Conservation (phyloP, 2,329 filamentous ascomycete genomes). For the Pestalotiopsis sp. region DNA sequence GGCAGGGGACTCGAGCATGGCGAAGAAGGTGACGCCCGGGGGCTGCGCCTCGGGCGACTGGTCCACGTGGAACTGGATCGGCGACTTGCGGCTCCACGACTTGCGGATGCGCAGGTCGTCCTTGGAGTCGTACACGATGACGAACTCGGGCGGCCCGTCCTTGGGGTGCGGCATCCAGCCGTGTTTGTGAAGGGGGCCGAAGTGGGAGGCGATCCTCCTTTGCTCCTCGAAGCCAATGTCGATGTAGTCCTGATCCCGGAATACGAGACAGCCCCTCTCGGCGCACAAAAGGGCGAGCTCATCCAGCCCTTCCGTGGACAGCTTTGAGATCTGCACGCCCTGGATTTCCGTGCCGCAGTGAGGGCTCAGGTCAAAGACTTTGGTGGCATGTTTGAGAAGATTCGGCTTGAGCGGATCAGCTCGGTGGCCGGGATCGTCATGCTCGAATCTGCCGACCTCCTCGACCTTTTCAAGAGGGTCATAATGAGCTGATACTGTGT, state of each 20-base stretch:
- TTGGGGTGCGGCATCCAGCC: conserved; percentile 25
- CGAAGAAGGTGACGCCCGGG: conserved; percentile 21
- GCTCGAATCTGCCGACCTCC: conserved; percentile 25
- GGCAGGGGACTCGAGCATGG: conserved; percentile 20
- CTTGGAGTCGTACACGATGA: conserved; percentile 25
- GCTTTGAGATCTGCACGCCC: conserved; percentile 22
- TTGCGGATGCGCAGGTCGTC: conserved; percentile 26
- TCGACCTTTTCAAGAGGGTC: conserved; percentile 27
- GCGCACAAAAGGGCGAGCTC: conserved; percentile 24
- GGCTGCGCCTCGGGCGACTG: conserved; percentile 23
- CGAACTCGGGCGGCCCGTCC: conserved; percentile 23
- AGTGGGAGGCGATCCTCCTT: conserved; percentile 22
- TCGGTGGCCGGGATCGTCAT: conserved; percentile 26
- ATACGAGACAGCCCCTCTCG: conserved; percentile 22
- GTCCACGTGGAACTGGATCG: conserved; percentile 27
- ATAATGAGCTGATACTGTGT: conserved; percentile 20
- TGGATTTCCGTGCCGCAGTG: conserved; percentile 27
- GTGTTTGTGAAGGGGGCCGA: conserved; percentile 26
- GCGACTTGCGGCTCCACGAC: conserved; percentile 25
- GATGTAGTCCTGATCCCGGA: conserved; percentile 22
- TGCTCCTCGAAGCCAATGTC: conserved; percentile 24
- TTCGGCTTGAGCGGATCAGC: conserved; percentile 25
- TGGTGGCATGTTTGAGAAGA: conserved; percentile 23
- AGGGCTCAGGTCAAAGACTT: conserved; percentile 27
- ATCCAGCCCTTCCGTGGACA: conserved; percentile 19